Evolutionary conservation across 2,329 filamentous ascomycete genomes (phyloP).

Genomic region (Venturia asperata): DNA sequence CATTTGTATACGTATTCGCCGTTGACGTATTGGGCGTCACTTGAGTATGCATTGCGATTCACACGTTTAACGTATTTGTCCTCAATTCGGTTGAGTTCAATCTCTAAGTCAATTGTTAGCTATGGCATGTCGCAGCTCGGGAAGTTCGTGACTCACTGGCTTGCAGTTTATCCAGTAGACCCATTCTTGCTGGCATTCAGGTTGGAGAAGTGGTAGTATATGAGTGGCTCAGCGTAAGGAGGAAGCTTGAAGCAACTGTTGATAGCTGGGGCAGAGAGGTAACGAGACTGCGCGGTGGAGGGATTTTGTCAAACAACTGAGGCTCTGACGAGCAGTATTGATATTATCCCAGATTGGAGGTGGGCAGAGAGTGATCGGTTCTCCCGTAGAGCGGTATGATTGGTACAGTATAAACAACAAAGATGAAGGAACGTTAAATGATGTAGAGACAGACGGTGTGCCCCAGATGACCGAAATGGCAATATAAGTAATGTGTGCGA

Average conservation of each 20-base stretch:
- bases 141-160: constrained; percentile 12
- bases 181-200: constrained; percentile 10
- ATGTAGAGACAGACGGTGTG: background rate
- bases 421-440: background rate
- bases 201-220: background rate
- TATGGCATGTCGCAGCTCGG: background rate
- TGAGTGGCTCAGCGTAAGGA: background rate
- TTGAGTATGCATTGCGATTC: constrained; percentile 81
- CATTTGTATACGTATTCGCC: constrained; percentile 81
- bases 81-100: constrained; percentile 91
- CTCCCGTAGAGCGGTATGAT: background rate
- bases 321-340: background rate
- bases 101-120: constrained; percentile 41
- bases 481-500: constrained; percentile 11
- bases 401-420: background rate
- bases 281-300: background rate
- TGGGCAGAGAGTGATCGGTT: background rate
- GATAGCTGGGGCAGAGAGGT: background rate
- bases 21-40: constrained; percentile 85
- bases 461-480: background rate
- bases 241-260: background rate
- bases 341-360: background rate
- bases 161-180: constrained; percentile 19
- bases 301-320: background rate
- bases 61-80: constrained; percentile 90